Base-by-base conservation (phyloP, 2,329 filamentous ascomycete genomes). In the Metarhizium humberi region DNA sequence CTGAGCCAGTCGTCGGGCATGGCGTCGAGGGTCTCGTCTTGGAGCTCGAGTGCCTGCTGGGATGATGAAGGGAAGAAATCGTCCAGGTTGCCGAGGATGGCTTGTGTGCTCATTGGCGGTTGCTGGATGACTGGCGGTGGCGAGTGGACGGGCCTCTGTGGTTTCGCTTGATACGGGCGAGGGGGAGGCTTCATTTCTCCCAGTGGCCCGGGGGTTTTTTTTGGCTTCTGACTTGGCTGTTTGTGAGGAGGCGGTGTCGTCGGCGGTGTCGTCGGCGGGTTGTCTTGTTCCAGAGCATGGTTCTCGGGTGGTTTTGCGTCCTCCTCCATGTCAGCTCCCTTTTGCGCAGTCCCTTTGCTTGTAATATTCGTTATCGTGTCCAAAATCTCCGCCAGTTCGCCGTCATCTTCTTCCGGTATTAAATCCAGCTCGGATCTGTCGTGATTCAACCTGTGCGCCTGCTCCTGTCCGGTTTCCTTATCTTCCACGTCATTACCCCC, bases 41-140 rank as follows among this genome's bases (percentile, higher is more conserved):
- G 74, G 2, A 84, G 66, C 62, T 84, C 80, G 18, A 74, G 71
- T 6, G 73, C 71, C 62, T 81, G 77, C 61, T 85, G 81, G 0
- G 78, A 81, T 0, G 78, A 72, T n/a, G 74, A 78, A 0, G 79
- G 79, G 48, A 82, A 78, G 57, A 82, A 75, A 54, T 81, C 78
- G 43, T 81, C 78, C 7, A 78, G 61, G 56, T 79, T 71, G 45
- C 73, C 66, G 8, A 82, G 67, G n/a, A 82, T 80, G 8, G 74
- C 69, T 57, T 82, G 80, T 0, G 79, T 82, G 59, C 76, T 78
- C 29, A 67, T 60, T 2, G 70, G 71, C 3, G 69, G 69, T 2
- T 56, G 48, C 42, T 67, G 64, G 6, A 30, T 3, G 29, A 51
- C 18, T 0, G 40, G 59, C 1, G 61, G 60, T 3, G 54, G 59